Conservation (phyloP, 1,284 basidiomycete genomes). For the Xanthoconium separans region DNA sequence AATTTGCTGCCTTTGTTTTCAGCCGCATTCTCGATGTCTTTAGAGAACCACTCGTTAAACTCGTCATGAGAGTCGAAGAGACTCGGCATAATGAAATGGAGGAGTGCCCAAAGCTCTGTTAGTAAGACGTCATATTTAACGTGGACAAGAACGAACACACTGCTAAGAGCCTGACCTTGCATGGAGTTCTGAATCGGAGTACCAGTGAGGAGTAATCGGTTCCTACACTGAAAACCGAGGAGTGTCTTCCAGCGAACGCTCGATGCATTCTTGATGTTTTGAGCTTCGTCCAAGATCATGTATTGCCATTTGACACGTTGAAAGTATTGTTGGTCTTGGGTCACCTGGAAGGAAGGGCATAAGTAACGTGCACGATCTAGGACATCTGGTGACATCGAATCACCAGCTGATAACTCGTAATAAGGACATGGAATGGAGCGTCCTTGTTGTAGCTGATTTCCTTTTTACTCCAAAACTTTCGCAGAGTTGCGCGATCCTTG, state of each 20-base stretch:
- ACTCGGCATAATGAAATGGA: constrained; percentile 99
- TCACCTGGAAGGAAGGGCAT: constrained; percentile 62
- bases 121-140: constrained; percentile 32
- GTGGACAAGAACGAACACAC: not conserved
- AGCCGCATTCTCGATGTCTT: constrained; percentile 95
- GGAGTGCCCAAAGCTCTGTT: constrained; percentile 95
- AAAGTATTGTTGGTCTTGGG: constrained; percentile 98
- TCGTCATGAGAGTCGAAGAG: constrained; percentile 99
- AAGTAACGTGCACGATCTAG: not conserved
- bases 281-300: constrained; percentile 99
- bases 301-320: constrained; percentile 99
- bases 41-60: constrained; percentile 99
- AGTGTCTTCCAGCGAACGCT: constrained; percentile 98
- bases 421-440: constrained; percentile 95
- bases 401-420: constrained; percentile 97
- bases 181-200: constrained; percentile 99
- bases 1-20: constrained; percentile 90
- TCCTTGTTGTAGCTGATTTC: constrained; percentile 95
- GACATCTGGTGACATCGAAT: constrained; percentile 24
- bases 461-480: constrained; percentile 99
- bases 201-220: constrained; percentile 92
- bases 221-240: constrained; percentile 94
- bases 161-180: constrained; percentile 71
- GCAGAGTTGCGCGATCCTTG: constrained; percentile 91
- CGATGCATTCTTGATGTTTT: constrained; percentile 99